Base-by-base conservation (phyloP, 805 yeast species). In the Metschnikowia continentalis region DNA sequence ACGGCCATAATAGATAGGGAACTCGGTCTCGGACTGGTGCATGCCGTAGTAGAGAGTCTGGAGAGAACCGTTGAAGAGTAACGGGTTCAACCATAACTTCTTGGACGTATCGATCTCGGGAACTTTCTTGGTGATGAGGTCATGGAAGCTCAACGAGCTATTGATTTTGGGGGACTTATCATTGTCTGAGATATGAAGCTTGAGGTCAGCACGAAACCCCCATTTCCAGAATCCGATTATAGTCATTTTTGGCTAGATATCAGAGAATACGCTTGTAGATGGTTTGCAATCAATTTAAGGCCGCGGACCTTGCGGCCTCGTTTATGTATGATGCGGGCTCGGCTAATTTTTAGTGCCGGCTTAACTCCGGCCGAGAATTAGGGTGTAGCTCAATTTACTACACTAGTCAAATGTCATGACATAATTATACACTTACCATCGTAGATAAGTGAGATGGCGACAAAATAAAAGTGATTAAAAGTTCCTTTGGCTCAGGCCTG, bases 1-100 rank as follows among this genome's bases (percentile, higher is more conserved):
- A 59, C 97, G 77, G 2, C 95, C 96, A 57, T 90, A 91, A 65
- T 81, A 81, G 2, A 88, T 79, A 40, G 70, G 59, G 58, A 84
- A 85, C 30, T 67, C 66, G 39, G 71, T 69, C n/a, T 80, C 71
- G 51, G 78, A 77, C 50, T 76, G 76, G 36, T 81, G 79, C 20
- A 75, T 67, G 2, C 84, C 79, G 42, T 91, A 81, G 61, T 81
- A 83, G 63, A 86, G 62, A 2, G 96, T 90, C 67, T 91, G 97
- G 26, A 88, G 67, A 50, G 85, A 78, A 22, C 96, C 96, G 53
- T 82, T 82, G 65, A 81, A 81, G 30, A 86, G 65, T 3, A 78
- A 67, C 6, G 94, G 94, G 54, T 81, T 78, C 63, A 85, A 70
- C 65, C 80, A 69, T 57, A 84, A 76, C 58, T 74, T 74, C 37